Conservation (phyloP, 2,329 filamentous ascomycete genomes). For the Bipolaris cookei region DNA sequence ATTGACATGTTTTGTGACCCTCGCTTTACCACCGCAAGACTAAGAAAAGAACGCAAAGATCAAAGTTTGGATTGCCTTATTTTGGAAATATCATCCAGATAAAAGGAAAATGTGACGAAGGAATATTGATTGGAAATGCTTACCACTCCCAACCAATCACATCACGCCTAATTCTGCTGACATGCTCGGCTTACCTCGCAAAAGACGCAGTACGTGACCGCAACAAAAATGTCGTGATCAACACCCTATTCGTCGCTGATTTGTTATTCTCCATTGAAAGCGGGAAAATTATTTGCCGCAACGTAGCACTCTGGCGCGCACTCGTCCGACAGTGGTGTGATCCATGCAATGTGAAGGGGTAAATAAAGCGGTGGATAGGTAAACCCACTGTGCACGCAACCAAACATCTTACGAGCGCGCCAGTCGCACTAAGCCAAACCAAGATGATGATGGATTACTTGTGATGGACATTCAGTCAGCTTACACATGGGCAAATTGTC, state of each 20-base stretch:
- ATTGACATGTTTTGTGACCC: background rate
- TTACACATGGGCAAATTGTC: background rate
- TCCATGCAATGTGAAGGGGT: constrained; percentile 1
- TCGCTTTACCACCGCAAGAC: background rate
- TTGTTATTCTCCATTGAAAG: background rate
- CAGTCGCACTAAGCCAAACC: background rate
- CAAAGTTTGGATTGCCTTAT: background rate
- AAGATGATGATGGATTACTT: background rate
- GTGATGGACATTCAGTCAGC: background rate
- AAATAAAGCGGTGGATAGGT: background rate
- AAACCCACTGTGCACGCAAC: background rate
- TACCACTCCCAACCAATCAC: background rate
- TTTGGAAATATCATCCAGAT: background rate
- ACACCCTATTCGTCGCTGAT: background rate
- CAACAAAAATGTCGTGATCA: background rate
- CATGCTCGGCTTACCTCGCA: background rate
- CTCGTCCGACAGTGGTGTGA: constrained; percentile 37
- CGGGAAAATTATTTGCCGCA: constrained; percentile 8
- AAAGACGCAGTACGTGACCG: background rate
- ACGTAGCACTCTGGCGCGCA: constrained; percentile 6
- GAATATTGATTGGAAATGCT: background rate
- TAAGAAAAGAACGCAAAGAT: background rate
- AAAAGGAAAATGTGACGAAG: background rate
- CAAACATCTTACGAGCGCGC: too few relatives aligned
- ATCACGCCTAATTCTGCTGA: background rate